Base-by-base conservation (phyloP, 352 stramenopile genomes). In the Globisporangium canariense region DNA sequence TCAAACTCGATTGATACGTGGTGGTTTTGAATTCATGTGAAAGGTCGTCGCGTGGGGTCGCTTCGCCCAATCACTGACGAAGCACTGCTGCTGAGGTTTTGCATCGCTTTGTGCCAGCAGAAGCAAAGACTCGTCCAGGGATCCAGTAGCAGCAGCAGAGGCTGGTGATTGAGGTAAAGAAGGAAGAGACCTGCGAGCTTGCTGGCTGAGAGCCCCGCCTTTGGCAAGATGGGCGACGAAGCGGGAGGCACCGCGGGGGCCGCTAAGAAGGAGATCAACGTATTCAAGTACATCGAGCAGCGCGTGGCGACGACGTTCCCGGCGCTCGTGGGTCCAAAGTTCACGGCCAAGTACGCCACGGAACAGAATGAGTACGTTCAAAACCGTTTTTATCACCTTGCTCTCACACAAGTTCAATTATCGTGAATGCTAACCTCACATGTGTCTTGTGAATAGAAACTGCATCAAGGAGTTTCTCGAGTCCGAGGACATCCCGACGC, bases 391-490 rank as follows among this genome's bases (percentile, higher is more conserved):
- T 20, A 18, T 49, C n/a, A 20, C 4, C 7, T 22, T 49, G 18
- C 4, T 8, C 13, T 46, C 13, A 46, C n/a, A 28, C 25, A 28
- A 28, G 25, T 28, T 28, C 25, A 28, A 28, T 28, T 28, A 28
- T 28, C 25, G 1, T 28, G 25, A 28, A 28, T 41, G 14, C 28
- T 57, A 6, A 57, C 51, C 1, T 8, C 28, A 57, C 1, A 30
- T 57, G 38, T 54, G 36, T 6, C 16, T 36, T 25, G 10, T 13
- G 36, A 16, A 14, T 4, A 89, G 80, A 56, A 76, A 68, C 7
- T 94, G 81, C 51, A 74, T 98, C 22, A 93, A 93, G 57, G 81
- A 96, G 60, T 98, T 98, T 61, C 81, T 97, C 32, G 88, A 95
- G 38, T 88, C 78, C 32, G 79, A 96, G 55, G 83, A 97, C 43